Percentiles rank a stretch among this genome's conserved stretches.
Conservation (phyloP, 495 filamentous ascomycete genomes). For the Hypoxylon perforatum region DNA sequence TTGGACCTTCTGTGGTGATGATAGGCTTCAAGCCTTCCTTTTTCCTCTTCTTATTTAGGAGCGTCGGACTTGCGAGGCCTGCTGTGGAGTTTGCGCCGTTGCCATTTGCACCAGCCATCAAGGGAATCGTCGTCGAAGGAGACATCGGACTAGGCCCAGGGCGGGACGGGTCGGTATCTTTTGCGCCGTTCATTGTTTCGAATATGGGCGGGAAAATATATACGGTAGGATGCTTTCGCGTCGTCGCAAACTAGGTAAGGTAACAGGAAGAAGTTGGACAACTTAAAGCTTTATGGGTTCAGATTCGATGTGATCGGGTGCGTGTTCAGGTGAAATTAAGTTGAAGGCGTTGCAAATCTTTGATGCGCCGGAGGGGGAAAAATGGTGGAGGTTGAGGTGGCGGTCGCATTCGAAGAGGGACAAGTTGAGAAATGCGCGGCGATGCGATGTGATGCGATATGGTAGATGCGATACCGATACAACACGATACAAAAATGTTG, state of each 20-base stretch:
- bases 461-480: conserved; percentile 13
- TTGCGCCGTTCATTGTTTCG: conserved; percentile 38
- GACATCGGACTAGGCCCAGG: conserved; percentile 11
- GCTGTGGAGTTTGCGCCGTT: conserved; percentile 43
- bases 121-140: conserved; percentile 32
- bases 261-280: conserved; percentile 2
- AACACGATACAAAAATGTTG: conserved; percentile 19
- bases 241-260: conserved; percentile 22
- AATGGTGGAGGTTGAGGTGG: conserved; percentile 6
- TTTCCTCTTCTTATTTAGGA: conserved; percentile 82
- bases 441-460: conserved; percentile 17
- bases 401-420: conserved; percentile 16
- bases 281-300: conserved; percentile 11
- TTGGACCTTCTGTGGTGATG: conserved; percentile 79
- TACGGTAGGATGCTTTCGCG: conserved; percentile 26
- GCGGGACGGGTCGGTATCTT: conserved; percentile 28
- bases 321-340: conserved; percentile 17
- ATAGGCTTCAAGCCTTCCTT: conserved; percentile 91
- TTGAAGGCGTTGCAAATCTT: conserved; percentile 8
- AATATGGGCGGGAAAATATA: conserved; percentile 1
- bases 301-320: conserved; percentile 10
- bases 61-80: conserved; percentile 48
- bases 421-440: conserved; percentile 14
- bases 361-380: conserved; percentile 3
- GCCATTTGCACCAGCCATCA: conserved; percentile 46